Evolutionary conservation across 2,329 filamentous ascomycete genomes (phyloP), one percentile per base, ranked within the genome.

Genomic region (Neopestalotiopsis clavispora): DNA sequence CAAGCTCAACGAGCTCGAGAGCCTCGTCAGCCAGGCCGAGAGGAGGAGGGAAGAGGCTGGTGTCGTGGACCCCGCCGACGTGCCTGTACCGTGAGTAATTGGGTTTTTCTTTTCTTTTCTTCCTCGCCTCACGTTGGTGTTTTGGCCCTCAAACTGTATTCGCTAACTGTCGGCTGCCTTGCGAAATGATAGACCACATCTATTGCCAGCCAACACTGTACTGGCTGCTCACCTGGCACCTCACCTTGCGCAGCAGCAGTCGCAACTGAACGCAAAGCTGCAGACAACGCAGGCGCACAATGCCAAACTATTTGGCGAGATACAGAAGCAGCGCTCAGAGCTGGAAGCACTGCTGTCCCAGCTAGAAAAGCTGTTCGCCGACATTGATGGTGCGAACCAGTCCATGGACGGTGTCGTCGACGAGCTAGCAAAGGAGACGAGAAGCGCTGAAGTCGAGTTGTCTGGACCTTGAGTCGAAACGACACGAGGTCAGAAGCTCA

Each of bases 1-100:
- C 52, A 85, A 85, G 69, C 81, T 91, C 10, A 91, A 91, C 76
- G 84, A 87, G 76, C 82, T 91, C 6, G 89, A 91, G 74, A 79
- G 73, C 32, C 81, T 91, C 14, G 82, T 89, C 64, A 80, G 78
- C 68, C 86, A 87, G 66, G 89, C 89, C 4, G 79, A 78, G 63
- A 71, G 72, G 66, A 77, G 83, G 68, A 76, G 81, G 62, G 73
- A 78, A 57, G 77, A 80, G 32, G 76, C 79, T 30, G 70, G 72
- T 65, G 67, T 67, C 62, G 72, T 69, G 66, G 67, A 68, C 32
- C 63, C 67, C 65, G 67, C 73, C 13, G 75, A 73, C 6, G 71
- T 78, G n/a, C 84, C 85, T 4, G 79, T 81, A 52, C 84, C 86
- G 85, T 86, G 80, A 70, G 84, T 79, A 23, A 23, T 4, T 58